Percentiles rank a stretch among this genome's conserved stretches.
Evolutionary conservation across 1,139 yeast species (phyloP).

Genomic region (Suhomyces choctaworum): DNA sequence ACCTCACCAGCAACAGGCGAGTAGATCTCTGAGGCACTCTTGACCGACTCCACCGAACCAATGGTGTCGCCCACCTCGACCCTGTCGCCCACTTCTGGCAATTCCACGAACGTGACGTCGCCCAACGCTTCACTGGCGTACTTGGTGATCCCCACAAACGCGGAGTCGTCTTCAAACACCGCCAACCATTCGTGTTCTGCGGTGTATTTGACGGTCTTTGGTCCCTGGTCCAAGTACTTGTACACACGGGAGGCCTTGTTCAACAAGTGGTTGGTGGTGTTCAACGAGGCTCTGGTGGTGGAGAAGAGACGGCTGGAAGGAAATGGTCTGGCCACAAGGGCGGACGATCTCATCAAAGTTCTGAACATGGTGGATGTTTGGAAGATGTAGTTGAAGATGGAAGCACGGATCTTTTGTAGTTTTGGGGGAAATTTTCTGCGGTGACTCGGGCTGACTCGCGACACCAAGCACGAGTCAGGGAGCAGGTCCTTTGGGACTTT

Average conservation of each 20-base stretch:
- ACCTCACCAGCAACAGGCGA: slow-evolving; percentile 83
- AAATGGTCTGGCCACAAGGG: slow-evolving; percentile 10
- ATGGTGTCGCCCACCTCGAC: slow-evolving; percentile 77
- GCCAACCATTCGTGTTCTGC: slow-evolving; percentile 97
- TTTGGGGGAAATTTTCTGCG: slow-evolving; percentile 5
- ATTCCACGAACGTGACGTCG: slow-evolving; percentile 91
- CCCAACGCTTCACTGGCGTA: slow-evolving; percentile 99
- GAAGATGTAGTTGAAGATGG: slow-evolving; percentile 1
- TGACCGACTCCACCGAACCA: slow-evolving; percentile 94
- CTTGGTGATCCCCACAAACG: slow-evolving; percentile 87
- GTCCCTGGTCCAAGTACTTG: slow-evolving; percentile 51
- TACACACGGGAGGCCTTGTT: slow-evolving; percentile 54
- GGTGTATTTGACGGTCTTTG: slow-evolving; percentile 65
- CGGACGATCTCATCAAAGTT: slow-evolving; percentile 11
- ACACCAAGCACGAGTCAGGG: background rate
- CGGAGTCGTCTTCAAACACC: slow-evolving; percentile 74
- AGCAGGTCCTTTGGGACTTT: background rate
- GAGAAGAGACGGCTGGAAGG: slow-evolving; percentile 16
- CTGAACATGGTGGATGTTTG: slow-evolving; percentile 14
- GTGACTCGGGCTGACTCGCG: slow-evolving; percentile 11
- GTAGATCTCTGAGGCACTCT: slow-evolving; percentile 91
- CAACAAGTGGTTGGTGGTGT: slow-evolving; percentile 47
- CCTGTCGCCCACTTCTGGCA: slow-evolving; percentile 72
- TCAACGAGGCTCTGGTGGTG: slow-evolving; percentile 24
- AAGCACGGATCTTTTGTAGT: slow-evolving; percentile 5